Evolutionary conservation across 2,329 filamentous ascomycete genomes (phyloP), one percentile per base, ranked within the genome.

Genomic region (Verticillium tricorpus): DNA sequence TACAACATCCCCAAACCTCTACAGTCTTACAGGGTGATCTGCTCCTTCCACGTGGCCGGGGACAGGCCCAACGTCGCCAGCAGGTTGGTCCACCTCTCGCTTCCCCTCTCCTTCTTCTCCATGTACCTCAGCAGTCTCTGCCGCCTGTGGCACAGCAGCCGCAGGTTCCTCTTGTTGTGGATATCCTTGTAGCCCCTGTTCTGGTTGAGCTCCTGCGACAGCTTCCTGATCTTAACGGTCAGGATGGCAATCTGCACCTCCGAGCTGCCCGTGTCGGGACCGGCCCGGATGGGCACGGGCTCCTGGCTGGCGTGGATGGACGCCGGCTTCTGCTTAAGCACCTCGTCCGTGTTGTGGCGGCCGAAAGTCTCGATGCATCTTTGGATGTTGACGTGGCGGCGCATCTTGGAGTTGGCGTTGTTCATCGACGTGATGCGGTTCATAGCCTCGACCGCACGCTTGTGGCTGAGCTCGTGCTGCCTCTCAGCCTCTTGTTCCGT

Each of bases 191-290:
- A 86, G 5, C 89, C 91, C 68, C 81, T 77, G 63, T 87, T 84
- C 52, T 80, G 82, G 70, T 89, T 83, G 59, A 97, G 77, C 67
- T 89, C 88, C 67, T 90, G 83, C 17, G 90, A 89, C 58, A 99
- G 75, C 28, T 89, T 88, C 65, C 92, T 84, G 73, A 99, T 99
- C 83, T 97, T 98, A 62, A 92, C 86, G 3, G 95, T 99, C 73
- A 99, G 77, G 69, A 99, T 96, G 56, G 93, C 93, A 67, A 96
- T 92, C 80, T 99, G 95, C n/a, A 99, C 96, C 78, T 99, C 95
- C 7, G 92, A 92, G 69, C 92, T 96, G 39, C 95, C 95, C 1
- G 94, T 99, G 73, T 99, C 95, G 5, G 90, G 90, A 0, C 95
- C 95, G n/a, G 88, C 87, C 35, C 96, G 89, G 31, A 68, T 67